phyloP scores from a whole-genome alignment of 805 yeast species.

The Barnettozyma pratensis region DNA sequence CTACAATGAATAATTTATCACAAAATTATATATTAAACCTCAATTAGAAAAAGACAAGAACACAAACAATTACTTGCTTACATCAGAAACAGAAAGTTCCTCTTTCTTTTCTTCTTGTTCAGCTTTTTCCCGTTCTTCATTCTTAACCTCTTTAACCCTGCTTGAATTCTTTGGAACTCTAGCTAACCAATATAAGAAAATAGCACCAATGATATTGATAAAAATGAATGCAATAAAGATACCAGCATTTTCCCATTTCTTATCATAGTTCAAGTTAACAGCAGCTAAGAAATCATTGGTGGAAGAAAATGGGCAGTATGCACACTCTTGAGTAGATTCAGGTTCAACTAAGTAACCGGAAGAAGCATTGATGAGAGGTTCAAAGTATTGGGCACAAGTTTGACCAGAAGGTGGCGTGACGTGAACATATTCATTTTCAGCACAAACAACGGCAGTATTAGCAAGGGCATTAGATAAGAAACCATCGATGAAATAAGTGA shows the following conservation, averaged over 20 bases:
- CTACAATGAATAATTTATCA: no score
- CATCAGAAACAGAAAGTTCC: not conserved
- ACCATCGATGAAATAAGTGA: conserved; percentile 60
- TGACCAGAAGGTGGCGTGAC: conserved; percentile 50
- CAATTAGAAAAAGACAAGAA: no score
- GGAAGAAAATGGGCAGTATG: conserved; percentile 49
- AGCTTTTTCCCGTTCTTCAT: not conserved
- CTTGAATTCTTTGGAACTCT: conserved; percentile 65
- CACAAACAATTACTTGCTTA: not conserved
- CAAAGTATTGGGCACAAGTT: conserved; percentile 54
- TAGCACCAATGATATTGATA: conserved; percentile 38
- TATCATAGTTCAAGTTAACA: conserved; percentile 34
- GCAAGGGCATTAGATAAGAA: conserved; percentile 52
- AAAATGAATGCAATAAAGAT: conserved; percentile 40
- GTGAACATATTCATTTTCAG: conserved; percentile 39
- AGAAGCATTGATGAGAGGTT: conserved; percentile 27
- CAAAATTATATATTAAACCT: no score
- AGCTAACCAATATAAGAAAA: conserved; percentile 46
- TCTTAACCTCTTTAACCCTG: conserved; percentile 23
- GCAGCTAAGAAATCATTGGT: conserved; percentile 55
- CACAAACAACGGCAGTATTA: conserved; percentile 40
- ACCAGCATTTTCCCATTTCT: conserved; percentile 67
- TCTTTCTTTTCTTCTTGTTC: not conserved
- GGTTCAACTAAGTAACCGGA: conserved; percentile 12
- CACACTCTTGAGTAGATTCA: conserved; percentile 43